phyloP scores from a whole-genome alignment of 2,329 filamentous ascomycete species.

The Fusarium haematococcum region DNA sequence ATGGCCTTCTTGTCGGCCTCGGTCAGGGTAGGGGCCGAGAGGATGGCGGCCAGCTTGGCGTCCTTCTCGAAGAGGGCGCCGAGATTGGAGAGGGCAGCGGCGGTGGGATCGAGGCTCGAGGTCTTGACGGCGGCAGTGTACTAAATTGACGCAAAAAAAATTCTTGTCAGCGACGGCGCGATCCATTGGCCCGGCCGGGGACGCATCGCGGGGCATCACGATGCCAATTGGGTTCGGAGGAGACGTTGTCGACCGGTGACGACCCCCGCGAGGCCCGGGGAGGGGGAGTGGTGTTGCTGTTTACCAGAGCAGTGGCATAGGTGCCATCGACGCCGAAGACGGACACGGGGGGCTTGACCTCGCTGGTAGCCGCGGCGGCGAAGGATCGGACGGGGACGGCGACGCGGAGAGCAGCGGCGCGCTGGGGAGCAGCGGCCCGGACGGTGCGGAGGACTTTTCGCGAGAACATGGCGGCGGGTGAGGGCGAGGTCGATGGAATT shows the following conservation, averaged over 20 bases:
- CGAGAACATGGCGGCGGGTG: constrained; percentile 64
- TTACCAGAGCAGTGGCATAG: constrained; percentile 98
- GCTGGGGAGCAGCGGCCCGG: constrained; percentile 70
- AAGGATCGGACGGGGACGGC: constrained; percentile 77
- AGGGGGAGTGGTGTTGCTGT: constrained; percentile 48
- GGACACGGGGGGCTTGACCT: constrained; percentile 85
- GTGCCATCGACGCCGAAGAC: constrained; percentile 97
- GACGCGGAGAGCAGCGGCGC: constrained; percentile 56
- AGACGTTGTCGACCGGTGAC: not conserved
- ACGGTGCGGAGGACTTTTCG: constrained; percentile 69
- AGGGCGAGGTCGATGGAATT: constrained; percentile 25
- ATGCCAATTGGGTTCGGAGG: constrained; percentile 36
- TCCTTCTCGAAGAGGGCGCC: constrained; percentile 82
- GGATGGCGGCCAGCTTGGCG: constrained; percentile 80
- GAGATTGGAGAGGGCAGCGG: constrained; percentile 82
- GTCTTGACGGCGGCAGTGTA: constrained; percentile 96
- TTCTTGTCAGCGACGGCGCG: constrained; percentile 37
- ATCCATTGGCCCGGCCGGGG: constrained; percentile 39
- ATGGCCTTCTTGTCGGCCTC: constrained; percentile 86
- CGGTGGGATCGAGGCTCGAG: constrained; percentile 84
- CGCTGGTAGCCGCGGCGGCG: constrained; percentile 77
- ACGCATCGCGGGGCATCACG: constrained; percentile 21
- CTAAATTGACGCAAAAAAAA: constrained; percentile 64
- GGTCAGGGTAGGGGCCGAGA: constrained; percentile 83
- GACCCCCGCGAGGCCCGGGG: not conserved